Conservation (phyloP, 768 basidiomycete genomes). For the Terana coerulea region DNA sequence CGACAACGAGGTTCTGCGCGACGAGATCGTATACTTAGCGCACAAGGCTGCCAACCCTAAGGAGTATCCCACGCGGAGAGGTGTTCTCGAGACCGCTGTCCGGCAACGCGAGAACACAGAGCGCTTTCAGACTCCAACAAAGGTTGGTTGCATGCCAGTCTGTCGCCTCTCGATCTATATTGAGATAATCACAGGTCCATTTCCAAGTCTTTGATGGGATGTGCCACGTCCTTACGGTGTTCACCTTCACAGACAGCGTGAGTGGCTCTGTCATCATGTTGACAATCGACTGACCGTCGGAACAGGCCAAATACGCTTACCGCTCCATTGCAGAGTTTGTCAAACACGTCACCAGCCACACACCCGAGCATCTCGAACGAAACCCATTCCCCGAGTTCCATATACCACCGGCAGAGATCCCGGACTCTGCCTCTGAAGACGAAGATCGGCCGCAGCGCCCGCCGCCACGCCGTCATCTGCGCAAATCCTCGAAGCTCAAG, state of each 20-base stretch:
- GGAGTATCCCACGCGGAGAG: constrained; percentile 54
- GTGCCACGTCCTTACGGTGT: constrained; percentile 72
- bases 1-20: constrained; percentile 69
- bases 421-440: constrained; percentile 19
- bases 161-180: too few species aligned
- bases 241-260: constrained; percentile 59
- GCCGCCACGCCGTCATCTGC: too few species aligned
- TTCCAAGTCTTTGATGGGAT: constrained; percentile 74
- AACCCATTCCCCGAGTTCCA: constrained; percentile 47
- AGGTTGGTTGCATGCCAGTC: constrained; percentile 27
- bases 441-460: not conserved
- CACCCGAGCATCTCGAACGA: constrained; percentile 31
- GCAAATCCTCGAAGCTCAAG: not conserved
- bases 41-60: constrained; percentile 76
- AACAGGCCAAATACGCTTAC: constrained; percentile 56
- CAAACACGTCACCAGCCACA: constrained; percentile 44
- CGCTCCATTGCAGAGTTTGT: constrained; percentile 53
- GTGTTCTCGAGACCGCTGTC: constrained; percentile 40
- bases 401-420: constrained; percentile 25
- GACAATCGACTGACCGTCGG: not conserved
- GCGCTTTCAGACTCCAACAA: constrained; percentile 50
- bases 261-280: constrained; percentile 17
- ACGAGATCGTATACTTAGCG: constrained; percentile 74
- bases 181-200: constrained; percentile 58
- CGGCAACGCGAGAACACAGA: constrained; percentile 50